Evolutionary conservation across 1,284 basidiomycete genomes (phyloP).

Genomic region (Tilletia caries): DNA sequence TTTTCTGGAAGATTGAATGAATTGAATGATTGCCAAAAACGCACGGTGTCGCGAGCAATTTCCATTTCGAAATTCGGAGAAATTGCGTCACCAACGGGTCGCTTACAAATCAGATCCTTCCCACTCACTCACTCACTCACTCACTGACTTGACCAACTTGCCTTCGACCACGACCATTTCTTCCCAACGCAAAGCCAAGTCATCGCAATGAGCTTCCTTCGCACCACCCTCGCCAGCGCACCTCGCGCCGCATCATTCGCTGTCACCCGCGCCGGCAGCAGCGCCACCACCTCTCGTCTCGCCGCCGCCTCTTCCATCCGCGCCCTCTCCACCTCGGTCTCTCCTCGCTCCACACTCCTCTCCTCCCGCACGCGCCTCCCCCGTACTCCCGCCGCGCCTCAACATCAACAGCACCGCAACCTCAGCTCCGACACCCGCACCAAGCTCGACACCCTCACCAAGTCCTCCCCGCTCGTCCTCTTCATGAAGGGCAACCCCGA

Average conservation of each 20-base stretch:
- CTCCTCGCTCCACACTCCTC: background rate
- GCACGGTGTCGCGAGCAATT: too few relatives aligned
- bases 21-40: background rate
- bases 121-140: too few relatives aligned
- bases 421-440: slow-evolving; percentile 57
- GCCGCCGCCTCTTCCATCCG: background rate
- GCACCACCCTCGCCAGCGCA: background rate
- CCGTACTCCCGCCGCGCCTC: background rate
- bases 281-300: background rate
- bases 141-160: too few relatives aligned
- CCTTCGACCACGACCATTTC: too few relatives aligned
- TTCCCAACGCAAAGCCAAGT: background rate
- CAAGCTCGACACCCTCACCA: slow-evolving; percentile 61
- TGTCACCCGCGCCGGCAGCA: too few relatives aligned
- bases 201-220: background rate
- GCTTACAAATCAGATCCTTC: too few relatives aligned
- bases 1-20: too few relatives aligned
- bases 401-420: background rate
- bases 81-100: too few relatives aligned
- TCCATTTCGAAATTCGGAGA: too few relatives aligned
- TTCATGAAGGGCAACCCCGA: slow-evolving; percentile 88
- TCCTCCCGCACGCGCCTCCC: background rate
- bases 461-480: slow-evolving; percentile 72
- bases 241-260: background rate
- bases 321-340: background rate